phyloP scores from a whole-genome alignment of 73 alveolate genomes.

The Blepharisma stoltei region DNA sequence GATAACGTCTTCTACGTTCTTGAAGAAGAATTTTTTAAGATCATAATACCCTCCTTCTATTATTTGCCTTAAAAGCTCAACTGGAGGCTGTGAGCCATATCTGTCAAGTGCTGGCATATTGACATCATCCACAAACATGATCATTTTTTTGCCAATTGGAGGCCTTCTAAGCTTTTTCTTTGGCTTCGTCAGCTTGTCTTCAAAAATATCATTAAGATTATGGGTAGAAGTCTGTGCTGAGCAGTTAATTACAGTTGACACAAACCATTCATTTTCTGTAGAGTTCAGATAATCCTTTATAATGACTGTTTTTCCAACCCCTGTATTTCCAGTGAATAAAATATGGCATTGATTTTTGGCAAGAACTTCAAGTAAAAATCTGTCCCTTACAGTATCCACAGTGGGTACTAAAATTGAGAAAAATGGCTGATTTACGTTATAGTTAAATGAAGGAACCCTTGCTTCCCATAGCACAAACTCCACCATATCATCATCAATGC shows the following conservation, averaged over 20 bases:
- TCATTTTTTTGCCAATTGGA: conserved; percentile 99
- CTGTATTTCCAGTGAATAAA: conserved; percentile 98
- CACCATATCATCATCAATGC: conserved; percentile 63
- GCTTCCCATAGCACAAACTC: conserved; percentile 80
- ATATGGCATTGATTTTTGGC: conserved; percentile 87
- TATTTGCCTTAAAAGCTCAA: conserved; percentile 97
- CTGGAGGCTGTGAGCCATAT: conserved; percentile 99
- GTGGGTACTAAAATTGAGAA: conserved; percentile 98
- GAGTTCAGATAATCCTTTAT: conserved; percentile 90
- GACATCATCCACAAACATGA: conserved; percentile 99
- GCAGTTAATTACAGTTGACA: conserved; percentile 94
- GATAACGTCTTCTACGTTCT: conserved; percentile 92
- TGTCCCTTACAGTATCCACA: conserved; percentile 93
- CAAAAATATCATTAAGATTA: conserved; percentile 94
- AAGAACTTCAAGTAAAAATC: conserved; percentile 84
- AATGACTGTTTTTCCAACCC: conserved; percentile 99
- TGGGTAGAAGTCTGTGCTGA: conserved; percentile 97
- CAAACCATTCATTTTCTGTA: conserved; percentile 75
- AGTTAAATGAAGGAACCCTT: conserved; percentile 73
- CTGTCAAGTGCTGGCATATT: conserved; percentile 99
- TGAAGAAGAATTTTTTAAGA: conserved; percentile 93
- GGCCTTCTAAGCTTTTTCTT: conserved; percentile 98
- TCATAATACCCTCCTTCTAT: conserved; percentile 99
- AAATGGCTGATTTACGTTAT: conserved; percentile 89
- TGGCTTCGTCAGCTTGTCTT: conserved; percentile 94